These are phyloP conservation scores for Leccinum olivaceopallidum DNA, from an alignment of 768 basidiomycete genomes.

Conservation along the genomic window DNA sequence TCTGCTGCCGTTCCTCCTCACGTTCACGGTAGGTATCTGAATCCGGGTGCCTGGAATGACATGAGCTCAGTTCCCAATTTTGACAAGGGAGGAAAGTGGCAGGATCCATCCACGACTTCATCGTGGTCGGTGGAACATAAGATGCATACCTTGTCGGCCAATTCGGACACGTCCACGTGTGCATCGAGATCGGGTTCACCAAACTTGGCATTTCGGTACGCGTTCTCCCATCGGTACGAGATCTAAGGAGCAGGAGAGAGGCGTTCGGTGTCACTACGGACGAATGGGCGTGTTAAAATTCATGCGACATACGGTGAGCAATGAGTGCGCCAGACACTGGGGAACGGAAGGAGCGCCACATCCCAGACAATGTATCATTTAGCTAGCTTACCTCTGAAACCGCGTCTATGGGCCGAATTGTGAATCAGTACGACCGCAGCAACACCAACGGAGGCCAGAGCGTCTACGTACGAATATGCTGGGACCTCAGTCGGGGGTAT, in stretches of 20 bases:
- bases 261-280: background rate
- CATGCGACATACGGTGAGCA: constrained; percentile 19
- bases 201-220: constrained; percentile 49
- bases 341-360: background rate
- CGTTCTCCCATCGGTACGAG: constrained; percentile 65
- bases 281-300: background rate
- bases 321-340: constrained; percentile 18
- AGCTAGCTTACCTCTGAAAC: constrained; percentile 15
- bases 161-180: constrained; percentile 60
- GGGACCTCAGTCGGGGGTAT: constrained; percentile 43
- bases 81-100: background rate
- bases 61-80: background rate
- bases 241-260: constrained; percentile 35
- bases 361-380: background rate
- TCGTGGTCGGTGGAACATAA: background rate
- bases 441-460: background rate
- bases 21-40: constrained; percentile 51
- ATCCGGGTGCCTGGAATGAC: constrained; percentile 50
- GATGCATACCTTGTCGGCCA: constrained; percentile 52
- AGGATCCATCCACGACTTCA: background rate
- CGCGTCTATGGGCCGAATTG: constrained; percentile 9
- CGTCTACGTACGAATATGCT: constrained; percentile 34
- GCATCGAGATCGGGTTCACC: constrained; percentile 47
- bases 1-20: background rate
- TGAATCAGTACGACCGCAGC: background rate